Base-by-base conservation (phyloP, 1,284 basidiomycete species). In the Naganishia liquefaciens region DNA sequence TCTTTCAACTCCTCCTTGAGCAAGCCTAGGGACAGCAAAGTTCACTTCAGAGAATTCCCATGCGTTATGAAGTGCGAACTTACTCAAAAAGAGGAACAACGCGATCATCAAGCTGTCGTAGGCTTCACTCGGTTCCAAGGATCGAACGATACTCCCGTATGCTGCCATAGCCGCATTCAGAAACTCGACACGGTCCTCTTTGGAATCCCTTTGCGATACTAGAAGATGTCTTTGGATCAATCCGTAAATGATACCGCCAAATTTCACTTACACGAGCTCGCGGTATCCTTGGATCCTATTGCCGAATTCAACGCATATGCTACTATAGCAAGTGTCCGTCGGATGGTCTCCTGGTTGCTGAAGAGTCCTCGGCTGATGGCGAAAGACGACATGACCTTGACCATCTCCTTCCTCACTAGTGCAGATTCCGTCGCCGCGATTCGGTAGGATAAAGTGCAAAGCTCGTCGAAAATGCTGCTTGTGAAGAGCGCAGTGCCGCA, bases 341-440 rank as follows among this genome's bases (percentile, higher is more conserved):
- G 69, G 3, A 71, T 71, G 62, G 78, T 75, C 27, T 73, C 75
- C 1, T 71, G 65, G 64, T 77, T 73, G 9, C 54, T 62, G n/a
- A 63, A 64, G 1, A 50, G 19, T 5, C 55, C 61, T 13, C 78
- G 69, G 40, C 84, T 85, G 5, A 81, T 81, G 5, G 86, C 87
- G 70, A 91, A 85, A 15, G 82, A 81, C 2, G 83, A 81, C 37
- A 95, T 79, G 25, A 90, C 85, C 67, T 89, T 88, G 3, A 93
- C 82, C 51, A 97, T 84, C 67, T 89, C 84, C 0, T 85, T 78
- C 73, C 93, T 90, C 25, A 93, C 84, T 0, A 74, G 78, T 0
- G 89, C 86, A 0, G 87, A 81, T 74, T 96, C 93, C 2, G 89
- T 90, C 83, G 97, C 87, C 0, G 89, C 89, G 76, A 97, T 86